Percentiles rank a stretch among this genome's conserved stretches.
phyloP scores from a whole-genome alignment of 495 filamentous ascomycete species.

The Neurospora discreta region DNA sequence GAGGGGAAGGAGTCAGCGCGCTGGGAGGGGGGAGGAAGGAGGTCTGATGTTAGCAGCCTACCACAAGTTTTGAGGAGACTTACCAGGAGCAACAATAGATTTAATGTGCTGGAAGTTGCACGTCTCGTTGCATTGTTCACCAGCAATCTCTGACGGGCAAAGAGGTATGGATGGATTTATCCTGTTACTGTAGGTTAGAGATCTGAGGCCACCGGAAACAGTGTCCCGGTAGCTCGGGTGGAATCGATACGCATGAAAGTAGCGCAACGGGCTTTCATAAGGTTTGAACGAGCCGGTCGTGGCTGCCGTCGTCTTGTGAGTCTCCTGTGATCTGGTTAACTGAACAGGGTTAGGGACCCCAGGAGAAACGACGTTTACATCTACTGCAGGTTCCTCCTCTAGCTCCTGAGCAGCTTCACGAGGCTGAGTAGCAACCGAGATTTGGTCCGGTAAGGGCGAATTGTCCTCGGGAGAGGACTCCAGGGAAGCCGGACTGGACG shows the following conservation, averaged over 20 bases:
- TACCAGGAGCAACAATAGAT: slow-evolving; percentile 68
- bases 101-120: slow-evolving; percentile 69
- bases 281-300: slow-evolving; percentile 41
- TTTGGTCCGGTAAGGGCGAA: slow-evolving; percentile 11
- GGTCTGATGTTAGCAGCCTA: slow-evolving; percentile 22
- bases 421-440: slow-evolving; percentile 15
- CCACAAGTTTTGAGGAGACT: slow-evolving; percentile 32
- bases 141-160: slow-evolving; percentile 62
- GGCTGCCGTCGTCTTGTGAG: not conserved
- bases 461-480: slow-evolving; percentile 15
- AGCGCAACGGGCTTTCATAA: slow-evolving; percentile 72
- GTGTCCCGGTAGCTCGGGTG: slow-evolving; percentile 62
- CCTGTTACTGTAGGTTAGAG: slow-evolving; percentile 83
- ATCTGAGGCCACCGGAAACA: slow-evolving; percentile 68
- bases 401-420: slow-evolving; percentile 19
- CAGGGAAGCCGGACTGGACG: slow-evolving; percentile 9
- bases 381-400: slow-evolving; percentile 15
- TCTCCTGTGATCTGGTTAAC: slow-evolving; percentile 12
- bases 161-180: slow-evolving; percentile 64
- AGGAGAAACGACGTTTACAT: slow-evolving; percentile 25
- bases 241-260: slow-evolving; percentile 81
- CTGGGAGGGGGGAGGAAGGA: slow-evolving; percentile 19
- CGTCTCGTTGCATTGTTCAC: slow-evolving; percentile 71
- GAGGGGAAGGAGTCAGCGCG: slow-evolving; percentile 48
- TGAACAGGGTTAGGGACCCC: not conserved